Conservation (phyloP, 2,329 filamentous ascomycete genomes). For the Talaromyces sp. region DNA sequence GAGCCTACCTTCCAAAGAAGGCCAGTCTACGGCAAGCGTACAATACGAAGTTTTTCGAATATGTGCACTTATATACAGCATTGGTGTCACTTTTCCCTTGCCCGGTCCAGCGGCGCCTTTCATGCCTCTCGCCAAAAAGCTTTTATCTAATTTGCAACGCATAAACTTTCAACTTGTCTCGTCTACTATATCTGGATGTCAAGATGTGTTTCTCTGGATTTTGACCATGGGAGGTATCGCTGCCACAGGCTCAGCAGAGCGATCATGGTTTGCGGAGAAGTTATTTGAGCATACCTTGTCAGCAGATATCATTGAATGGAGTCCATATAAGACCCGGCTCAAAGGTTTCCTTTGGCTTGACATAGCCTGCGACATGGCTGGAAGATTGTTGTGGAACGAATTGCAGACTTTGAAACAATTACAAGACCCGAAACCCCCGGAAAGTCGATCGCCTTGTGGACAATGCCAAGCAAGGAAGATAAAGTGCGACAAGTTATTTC, state of each 20-base stretch:
- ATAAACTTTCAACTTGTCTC: not conserved
- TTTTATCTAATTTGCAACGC: not conserved
- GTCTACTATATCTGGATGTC: not conserved
- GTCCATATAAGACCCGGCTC: not conserved
- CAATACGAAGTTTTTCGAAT: not conserved
- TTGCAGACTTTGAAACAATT: not conserved
- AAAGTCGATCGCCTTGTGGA: conserved; percentile 3
- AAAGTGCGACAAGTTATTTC: conserved; percentile 13
- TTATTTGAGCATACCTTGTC: not conserved
- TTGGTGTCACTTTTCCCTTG: not conserved
- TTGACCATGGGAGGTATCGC: not conserved
- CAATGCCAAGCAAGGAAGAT: conserved; percentile 13
- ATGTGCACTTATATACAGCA: not conserved
- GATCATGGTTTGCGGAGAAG: not conserved
- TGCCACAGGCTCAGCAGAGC: not conserved
- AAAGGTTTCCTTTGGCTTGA: conserved; percentile 38
- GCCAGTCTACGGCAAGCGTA: not conserved
- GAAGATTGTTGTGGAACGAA: conserved; percentile 29
- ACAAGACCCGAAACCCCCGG: not conserved
- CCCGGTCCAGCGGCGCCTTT: not conserved
- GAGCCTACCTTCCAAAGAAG: conserved; percentile 30
- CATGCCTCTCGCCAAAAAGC: not conserved
- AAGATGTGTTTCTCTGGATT: not conserved
- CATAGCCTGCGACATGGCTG: conserved; percentile 35
- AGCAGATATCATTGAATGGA: not conserved